Percentiles rank a stretch among this genome's conserved stretches.
phyloP scores from a whole-genome alignment of 352 stramenopile species.

The Globisporangium splendens region DNA sequence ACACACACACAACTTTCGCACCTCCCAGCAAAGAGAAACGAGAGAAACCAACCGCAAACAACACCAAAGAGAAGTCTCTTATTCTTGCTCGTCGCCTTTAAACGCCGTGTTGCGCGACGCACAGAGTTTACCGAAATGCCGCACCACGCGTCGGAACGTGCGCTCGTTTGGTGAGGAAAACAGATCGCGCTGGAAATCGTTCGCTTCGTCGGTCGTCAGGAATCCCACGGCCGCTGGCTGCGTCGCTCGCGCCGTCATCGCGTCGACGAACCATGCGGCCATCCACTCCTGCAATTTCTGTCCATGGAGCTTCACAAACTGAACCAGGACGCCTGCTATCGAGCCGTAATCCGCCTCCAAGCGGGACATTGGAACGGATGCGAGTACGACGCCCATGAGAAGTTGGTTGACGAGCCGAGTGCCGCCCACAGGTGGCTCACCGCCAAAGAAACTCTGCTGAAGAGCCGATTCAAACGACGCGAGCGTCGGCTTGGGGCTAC shows the following conservation, averaged over 20 bases:
- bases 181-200: slow-evolving; percentile 63
- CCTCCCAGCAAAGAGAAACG: not conserved
- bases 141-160: slow-evolving; percentile 66
- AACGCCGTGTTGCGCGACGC: slow-evolving; percentile 64
- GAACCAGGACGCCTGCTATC: slow-evolving; percentile 64
- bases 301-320: slow-evolving; percentile 66
- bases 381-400: slow-evolving; percentile 61
- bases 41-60: slow-evolving; percentile 7
- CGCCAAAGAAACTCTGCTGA: slow-evolving; percentile 19
- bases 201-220: slow-evolving; percentile 51
- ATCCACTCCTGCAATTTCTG: slow-evolving; percentile 52
- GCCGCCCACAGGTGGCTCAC: slow-evolving; percentile 17
- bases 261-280: slow-evolving; percentile 60
- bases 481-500: slow-evolving; percentile 12
- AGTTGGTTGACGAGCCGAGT: slow-evolving; percentile 63
- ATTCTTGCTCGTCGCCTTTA: slow-evolving; percentile 25
- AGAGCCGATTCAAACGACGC: slow-evolving; percentile 20
- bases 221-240: slow-evolving; percentile 44
- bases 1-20: too few species aligned
- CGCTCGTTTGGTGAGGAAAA: slow-evolving; percentile 61
- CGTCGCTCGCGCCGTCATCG: slow-evolving; percentile 35
- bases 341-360: slow-evolving; percentile 83
- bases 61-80: slow-evolving; percentile 14
- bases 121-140: slow-evolving; percentile 83
- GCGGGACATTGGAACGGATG: slow-evolving; percentile 47